Evolutionary conservation across 2,329 filamentous ascomycete genomes (phyloP), one percentile per base, ranked within the genome.

Genomic region (Tolypocladium amazonense): DNA sequence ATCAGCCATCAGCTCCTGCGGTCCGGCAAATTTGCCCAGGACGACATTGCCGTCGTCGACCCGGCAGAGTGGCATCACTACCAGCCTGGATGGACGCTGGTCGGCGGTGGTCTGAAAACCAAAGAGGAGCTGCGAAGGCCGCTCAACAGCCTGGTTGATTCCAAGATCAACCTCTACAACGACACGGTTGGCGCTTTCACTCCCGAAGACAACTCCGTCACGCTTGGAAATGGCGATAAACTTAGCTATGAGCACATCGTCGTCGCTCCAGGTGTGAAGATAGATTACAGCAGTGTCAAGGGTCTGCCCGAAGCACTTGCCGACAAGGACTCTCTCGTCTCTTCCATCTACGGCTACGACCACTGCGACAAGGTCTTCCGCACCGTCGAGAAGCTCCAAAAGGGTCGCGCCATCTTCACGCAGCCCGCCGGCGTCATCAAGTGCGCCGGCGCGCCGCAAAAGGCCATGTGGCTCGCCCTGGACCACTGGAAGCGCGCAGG

Each of bases 11-110:
- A 90, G 73, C 80, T 90, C 3, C 79, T 88, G 4, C 79, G 79
- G 2, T 76, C 77, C 0, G 84, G 83, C 52, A 77, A 77, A 33
- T 88, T 87, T 66, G 63, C 70, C 0, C 73, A 77, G 52, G 76
- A 84, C 38, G 86, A 88, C 61, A 86, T 88, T 62, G 85, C 86
- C 35, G 66, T 88, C 33, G 73, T 88, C 52, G 86, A 88, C 63
- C 86, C 86, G 0, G 78, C 85, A 0, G 68, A 73, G 63, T 85
- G 79, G 77, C 85, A 88, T 67, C 78, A 88, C 72, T 88, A 88
- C 69, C 86, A 88, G 70, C 84, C 86, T 1, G 86, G 86, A 58
- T 88, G 85, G 85, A 88, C 86, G 2, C 76, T 88, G 1, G 86
- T 88, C 2, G 86, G 85, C 52, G 85, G 82, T 45, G 86, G 86